phyloP scores from a whole-genome alignment of 805 yeast genomes.

The Scheffersomyces coipomensis region DNA sequence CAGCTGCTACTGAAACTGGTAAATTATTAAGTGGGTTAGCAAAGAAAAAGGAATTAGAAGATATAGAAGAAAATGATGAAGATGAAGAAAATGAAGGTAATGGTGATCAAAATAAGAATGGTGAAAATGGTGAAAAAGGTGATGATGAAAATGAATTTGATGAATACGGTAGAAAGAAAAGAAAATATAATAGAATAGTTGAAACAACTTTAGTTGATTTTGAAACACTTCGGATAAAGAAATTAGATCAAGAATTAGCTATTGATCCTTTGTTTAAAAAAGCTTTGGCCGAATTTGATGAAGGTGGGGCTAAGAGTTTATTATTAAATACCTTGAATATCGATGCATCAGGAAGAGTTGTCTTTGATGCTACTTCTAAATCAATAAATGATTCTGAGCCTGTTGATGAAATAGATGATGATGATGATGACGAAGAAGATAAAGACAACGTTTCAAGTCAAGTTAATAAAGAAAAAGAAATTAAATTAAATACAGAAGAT shows the following conservation, averaged over 20 bases:
- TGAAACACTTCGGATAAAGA: conserved; percentile 49
- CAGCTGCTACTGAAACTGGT: conserved; percentile 89
- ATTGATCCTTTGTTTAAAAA: conserved; percentile 77
- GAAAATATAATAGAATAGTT: conserved; percentile 30
- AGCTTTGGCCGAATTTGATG: conserved; percentile 75
- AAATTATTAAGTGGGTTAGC: conserved; percentile 76
- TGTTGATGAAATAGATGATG: conserved; percentile 14
- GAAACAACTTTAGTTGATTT: conserved; percentile 54
- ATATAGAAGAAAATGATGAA: conserved; percentile 21
- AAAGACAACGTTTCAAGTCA: too few relatives aligned
- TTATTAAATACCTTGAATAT: conserved; percentile 60
- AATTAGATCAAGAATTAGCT: conserved; percentile 60
- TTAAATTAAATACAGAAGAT: conserved; percentile 14
- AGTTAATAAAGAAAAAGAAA: background rate
- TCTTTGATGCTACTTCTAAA: conserved; percentile 60
- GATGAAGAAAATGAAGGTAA: conserved; percentile 18
- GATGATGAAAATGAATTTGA: conserved; percentile 14
- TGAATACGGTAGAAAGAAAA: conserved; percentile 18
- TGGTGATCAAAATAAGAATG: conserved; percentile 8
- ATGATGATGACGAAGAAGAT: conserved; percentile 6
- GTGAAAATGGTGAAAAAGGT: conserved; percentile 17
- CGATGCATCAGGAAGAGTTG: conserved; percentile 53
- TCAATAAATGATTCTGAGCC: conserved; percentile 9
- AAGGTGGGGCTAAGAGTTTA: conserved; percentile 76
- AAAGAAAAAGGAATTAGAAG: conserved; percentile 21